Conservation (phyloP, 305 asterid species). For the Rubia occidens region DNA sequence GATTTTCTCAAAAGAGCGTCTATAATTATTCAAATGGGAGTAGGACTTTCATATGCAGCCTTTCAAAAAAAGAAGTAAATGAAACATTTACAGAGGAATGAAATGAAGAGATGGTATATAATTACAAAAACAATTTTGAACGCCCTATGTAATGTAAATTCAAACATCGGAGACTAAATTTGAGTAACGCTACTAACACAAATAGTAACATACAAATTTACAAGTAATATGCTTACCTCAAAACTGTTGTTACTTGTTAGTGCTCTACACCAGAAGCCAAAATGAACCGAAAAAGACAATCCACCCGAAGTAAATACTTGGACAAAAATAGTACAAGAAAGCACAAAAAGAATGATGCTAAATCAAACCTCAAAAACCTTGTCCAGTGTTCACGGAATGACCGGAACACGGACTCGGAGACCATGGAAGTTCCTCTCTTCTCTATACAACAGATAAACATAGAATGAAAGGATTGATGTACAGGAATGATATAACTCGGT, state of each 20-base stretch:
- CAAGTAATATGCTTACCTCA: neutral
- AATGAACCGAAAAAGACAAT: neutral
- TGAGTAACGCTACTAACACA: neutral
- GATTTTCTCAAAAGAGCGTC: no score
- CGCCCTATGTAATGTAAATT: neutral
- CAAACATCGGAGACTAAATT: neutral
- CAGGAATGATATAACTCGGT: neutral
- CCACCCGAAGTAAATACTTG: neutral
- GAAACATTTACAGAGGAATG: neutral
- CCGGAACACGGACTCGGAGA: neutral
- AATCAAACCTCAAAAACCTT: neutral
- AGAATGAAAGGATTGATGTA: neutral
- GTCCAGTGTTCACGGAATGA: neutral
- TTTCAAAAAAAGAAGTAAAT: neutral
- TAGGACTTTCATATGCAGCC: no score
- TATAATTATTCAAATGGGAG: no score
- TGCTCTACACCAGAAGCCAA: neutral
- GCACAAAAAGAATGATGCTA: neutral
- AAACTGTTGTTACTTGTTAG: neutral
- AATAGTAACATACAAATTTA: neutral
- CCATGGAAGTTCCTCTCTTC: neutral
- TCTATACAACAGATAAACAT: neutral
- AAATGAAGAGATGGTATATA: neutral
- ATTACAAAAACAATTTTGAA: no score
- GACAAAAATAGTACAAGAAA: constrained; percentile 3